These are phyloP conservation scores for Pistacia atlantica DNA, from an alignment of 345 rosid species.

Conservation along the genomic window DNA sequence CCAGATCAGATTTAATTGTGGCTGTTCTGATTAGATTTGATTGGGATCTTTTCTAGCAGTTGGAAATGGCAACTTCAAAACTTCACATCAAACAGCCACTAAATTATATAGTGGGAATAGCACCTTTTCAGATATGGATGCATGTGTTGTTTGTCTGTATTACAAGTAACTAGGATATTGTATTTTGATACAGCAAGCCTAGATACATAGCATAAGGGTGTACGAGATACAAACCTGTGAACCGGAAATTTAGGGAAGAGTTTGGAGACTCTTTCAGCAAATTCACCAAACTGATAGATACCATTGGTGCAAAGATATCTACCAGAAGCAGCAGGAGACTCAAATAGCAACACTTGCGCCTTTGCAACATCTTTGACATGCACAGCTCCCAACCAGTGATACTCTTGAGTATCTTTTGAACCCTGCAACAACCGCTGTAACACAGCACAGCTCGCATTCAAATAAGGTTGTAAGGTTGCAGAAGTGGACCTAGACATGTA, in stretches of 20 bases:
- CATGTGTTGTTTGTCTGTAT: neutral
- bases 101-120: neutral
- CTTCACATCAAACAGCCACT: neutral
- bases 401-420: conserved; percentile 61
- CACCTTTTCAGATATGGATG: neutral
- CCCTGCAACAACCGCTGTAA: conserved; percentile 65
- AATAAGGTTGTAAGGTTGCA: conserved; percentile 72
- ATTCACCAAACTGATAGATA: conserved; percentile 70
- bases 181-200: neutral
- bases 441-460: conserved; percentile 82
- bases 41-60: neutral
- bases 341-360: conserved; percentile 61
- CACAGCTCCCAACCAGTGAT: conserved; percentile 82
- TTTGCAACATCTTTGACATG: conserved; percentile 77
- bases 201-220: neutral
- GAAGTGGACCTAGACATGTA: conserved; percentile 72
- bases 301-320: conserved; percentile 81
- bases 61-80: neutral
- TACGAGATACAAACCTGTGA: conserved; percentile 48
- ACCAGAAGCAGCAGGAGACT: conserved; percentile 64
- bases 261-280: conserved; percentile 56
- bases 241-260: conserved; percentile 70
- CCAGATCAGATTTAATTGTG: neutral
- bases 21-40: neutral
- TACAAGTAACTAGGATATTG: neutral